Base-by-base conservation (phyloP, 495 filamentous ascomycete species). In the Podospora pseudocomata region DNA sequence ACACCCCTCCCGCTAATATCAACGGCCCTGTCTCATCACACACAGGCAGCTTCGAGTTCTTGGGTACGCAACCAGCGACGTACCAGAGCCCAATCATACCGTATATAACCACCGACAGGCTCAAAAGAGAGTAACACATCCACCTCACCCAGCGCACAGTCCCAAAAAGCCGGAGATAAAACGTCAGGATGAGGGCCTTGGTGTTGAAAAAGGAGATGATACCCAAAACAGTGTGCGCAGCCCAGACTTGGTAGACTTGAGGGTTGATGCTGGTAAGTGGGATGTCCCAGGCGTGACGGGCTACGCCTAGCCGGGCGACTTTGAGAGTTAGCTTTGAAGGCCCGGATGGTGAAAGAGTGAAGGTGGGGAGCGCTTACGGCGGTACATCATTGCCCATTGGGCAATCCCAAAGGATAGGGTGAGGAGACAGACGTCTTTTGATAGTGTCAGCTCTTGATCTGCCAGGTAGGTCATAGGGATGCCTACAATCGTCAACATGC, bases 121-220 rank as follows among this genome's bases (percentile, higher is more conserved):
- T n/a, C 11, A 63, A 15, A n/a, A 63, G 28, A 0, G 20, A 4
- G 61, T 63, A 63, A n/a, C 61, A 28, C 9, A 32, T 63, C 61
- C 11, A 6, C 4, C 61, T 30, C 5, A 63, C 61, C 61, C 61
- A 63, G 61, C 18, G 27, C 4, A 63, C 5, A 1, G 61, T 63
- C 32, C 61, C 61, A 23, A 63, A 63, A 32, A 63, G 61, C 13
- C 61, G 61, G 13, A 63, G 32, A 32, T 39, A 49, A 49, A 63
- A 63, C 11, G 34, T 39, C 32, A 63, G 28, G 32, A 63, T 20
- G 61, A 32, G 34, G 4, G 32, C 61, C 20, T 63, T 63, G 28
- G 34, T 32, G 61, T 27, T 18, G 61, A 63, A 49, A 32, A 39
- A 32, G 61, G 61, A 39, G 30, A 63, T 19, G 30, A 32, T 32